Percentiles rank a stretch among this genome's conserved stretches.
phyloP scores from a whole-genome alignment of 1,284 basidiomycete species.

The Pterulicium gracile region DNA sequence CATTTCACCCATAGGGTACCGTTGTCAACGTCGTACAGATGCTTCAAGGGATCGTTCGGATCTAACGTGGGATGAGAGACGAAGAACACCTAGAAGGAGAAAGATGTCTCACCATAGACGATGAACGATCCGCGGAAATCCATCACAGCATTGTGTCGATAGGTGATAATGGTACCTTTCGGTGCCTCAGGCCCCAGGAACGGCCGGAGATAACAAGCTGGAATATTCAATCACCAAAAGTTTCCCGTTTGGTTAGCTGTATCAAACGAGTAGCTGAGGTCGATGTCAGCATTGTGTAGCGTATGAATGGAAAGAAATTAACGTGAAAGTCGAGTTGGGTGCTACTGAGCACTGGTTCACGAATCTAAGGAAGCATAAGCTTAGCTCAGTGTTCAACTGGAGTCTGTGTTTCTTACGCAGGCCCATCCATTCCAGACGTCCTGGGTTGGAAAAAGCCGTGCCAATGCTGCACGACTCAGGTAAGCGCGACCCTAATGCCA shows the following conservation, averaged over 20 bases:
- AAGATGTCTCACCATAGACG: conserved; percentile 16
- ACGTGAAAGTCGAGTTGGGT: conserved; percentile 17
- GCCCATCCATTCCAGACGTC: conserved; percentile 17
- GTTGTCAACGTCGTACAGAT: conserved; percentile 26
- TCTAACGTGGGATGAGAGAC: conserved; percentile 11
- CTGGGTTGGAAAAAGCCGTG: conserved; percentile 19
- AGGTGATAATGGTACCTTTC: conserved; percentile 29
- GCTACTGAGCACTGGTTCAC: conserved; percentile 36
- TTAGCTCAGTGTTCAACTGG: conserved; percentile 7
- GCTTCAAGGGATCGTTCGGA: conserved; percentile 19
- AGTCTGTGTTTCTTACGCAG: conserved; percentile 13
- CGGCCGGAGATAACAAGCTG: too few species aligned
- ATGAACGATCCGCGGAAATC: conserved; percentile 19
- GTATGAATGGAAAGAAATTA: neutral
- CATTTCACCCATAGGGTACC: conserved; percentile 10
- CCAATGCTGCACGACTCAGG: conserved; percentile 16
- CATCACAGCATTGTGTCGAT: conserved; percentile 37
- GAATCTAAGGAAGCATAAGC: conserved; percentile 7
- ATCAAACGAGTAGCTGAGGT: conserved; percentile 17
- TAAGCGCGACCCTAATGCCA: conserved; percentile 1
- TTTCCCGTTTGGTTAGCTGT: conserved; percentile 19
- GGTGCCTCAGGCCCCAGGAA: too few species aligned
- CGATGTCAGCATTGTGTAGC: neutral
- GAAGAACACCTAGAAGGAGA: neutral
- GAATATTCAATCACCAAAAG: conserved; percentile 12